Conservation (phyloP, 2,329 filamentous ascomycete genomes). For the Monilinia fructicola region DNA sequence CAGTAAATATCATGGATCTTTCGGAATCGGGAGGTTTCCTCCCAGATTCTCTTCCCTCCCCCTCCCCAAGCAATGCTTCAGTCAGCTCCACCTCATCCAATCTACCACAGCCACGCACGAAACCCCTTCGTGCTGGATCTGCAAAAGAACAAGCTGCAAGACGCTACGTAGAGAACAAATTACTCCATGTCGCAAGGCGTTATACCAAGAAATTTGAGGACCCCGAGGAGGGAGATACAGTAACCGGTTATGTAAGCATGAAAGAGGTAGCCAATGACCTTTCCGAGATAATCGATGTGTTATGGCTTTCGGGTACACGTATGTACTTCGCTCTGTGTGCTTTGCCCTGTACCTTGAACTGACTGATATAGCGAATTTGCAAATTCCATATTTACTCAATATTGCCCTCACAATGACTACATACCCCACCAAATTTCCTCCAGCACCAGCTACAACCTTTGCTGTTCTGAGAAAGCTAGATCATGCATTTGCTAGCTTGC, state of each 20-base stretch:
- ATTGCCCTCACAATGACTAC: conserved; percentile 71
- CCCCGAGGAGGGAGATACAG: conserved; percentile 46
- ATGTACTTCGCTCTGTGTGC: conserved; percentile 43
- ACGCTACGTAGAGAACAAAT: conserved; percentile 54
- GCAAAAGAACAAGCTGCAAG: conserved; percentile 60
- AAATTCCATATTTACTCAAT: conserved; percentile 80
- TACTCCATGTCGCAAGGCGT: conserved; percentile 55
- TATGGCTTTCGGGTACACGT: conserved; percentile 90
- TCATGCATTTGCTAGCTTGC: conserved; percentile 74
- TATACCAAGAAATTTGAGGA: conserved; percentile 60
- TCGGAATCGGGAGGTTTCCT: conserved; percentile 51
- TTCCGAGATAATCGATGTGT: conserved; percentile 70
- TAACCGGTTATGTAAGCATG: conserved; percentile 67
- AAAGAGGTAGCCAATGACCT: conserved; percentile 65
- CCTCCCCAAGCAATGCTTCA: conserved; percentile 53
- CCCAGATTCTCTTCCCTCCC: conserved; percentile 50
- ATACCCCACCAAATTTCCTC: conserved; percentile 71
- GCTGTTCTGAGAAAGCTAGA: conserved; percentile 75
- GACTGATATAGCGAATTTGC: conserved; percentile 62
- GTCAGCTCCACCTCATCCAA: conserved; percentile 40
- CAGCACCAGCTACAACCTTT: conserved; percentile 68
- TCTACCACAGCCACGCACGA: conserved; percentile 57
- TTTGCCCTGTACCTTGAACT: not conserved
- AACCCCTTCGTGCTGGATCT: conserved; percentile 55
- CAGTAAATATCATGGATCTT: conserved; percentile 8